phyloP scores from a whole-genome alignment of 2,329 filamentous ascomycete genomes.

The Penicillium sp. region DNA sequence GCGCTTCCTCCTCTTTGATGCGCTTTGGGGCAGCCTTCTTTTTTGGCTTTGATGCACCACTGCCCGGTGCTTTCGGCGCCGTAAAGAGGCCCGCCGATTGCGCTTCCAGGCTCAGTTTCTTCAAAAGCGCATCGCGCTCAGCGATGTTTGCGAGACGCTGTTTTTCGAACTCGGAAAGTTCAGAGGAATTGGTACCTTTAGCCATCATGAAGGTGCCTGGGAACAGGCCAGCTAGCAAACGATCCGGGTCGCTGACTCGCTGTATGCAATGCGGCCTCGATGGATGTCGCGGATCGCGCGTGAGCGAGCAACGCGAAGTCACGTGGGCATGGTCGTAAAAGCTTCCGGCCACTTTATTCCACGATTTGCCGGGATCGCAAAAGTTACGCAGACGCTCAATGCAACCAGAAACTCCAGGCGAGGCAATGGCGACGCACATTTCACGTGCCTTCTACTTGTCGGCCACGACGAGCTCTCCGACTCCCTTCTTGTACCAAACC shows the following conservation, averaged over 20 bases:
- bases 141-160: slow-evolving; percentile 80
- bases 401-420: neutral
- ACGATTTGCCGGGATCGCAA: neutral
- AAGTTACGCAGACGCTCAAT: neutral
- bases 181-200: slow-evolving; percentile 31
- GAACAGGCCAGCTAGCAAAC: too few species aligned
- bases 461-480: slow-evolving; percentile 33
- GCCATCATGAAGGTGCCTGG: neutral
- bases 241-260: too few species aligned
- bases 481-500: slow-evolving; percentile 69
- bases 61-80: slow-evolving; percentile 45
- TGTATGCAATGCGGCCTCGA: neutral
- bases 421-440: slow-evolving; percentile 28
- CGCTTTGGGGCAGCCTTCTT: slow-evolving; percentile 45
- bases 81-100: slow-evolving; percentile 63
- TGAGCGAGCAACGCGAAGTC: slow-evolving; percentile 13
- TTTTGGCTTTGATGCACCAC: slow-evolving; percentile 46
- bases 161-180: slow-evolving; percentile 79
- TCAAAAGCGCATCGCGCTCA: slow-evolving; percentile 74
- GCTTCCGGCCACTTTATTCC: neutral
- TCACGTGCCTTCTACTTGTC: slow-evolving; percentile 26
- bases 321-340: slow-evolving; percentile 11
- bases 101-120: slow-evolving; percentile 64
- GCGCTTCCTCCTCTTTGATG: slow-evolving; percentile 57
- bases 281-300: slow-evolving; percentile 5